Base-by-base conservation (phyloP, 108 stramenopile species). In the Skeletonema tropicum region DNA sequence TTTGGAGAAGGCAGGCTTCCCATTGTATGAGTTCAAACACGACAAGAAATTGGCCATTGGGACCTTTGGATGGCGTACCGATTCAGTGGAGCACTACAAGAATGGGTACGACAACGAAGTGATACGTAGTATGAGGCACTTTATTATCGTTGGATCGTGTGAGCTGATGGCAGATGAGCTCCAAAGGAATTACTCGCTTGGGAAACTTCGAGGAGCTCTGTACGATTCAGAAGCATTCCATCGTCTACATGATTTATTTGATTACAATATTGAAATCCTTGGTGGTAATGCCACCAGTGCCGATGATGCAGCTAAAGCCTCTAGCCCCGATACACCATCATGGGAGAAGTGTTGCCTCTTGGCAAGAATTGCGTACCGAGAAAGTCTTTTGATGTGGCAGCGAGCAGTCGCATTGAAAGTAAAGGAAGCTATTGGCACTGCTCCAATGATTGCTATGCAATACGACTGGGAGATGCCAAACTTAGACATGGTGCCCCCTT, bases 301-400 rank as follows among this genome's bases (percentile, higher is more conserved):
- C 17, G 48, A 49, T 19, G n/a, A 49, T 21, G 48, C 48, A 21
- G 48, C 4, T 19, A 19, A 49, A 49, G 48, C 48, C 6, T 49
- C 48, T 3, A 49, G 48, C 6, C 19, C 48, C 3, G 48, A 49
- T 19, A 49, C 48, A 49, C 48, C 48, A 49, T 49, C 48, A 2
- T 49, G 48, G 48, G 48, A 49, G 14, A 49, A 49, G 48, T 49
- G 48, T 49, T 49, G 48, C 19, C 48, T 49, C 6, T 3, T 49
- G 17, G 48, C 48, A 19, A 49, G 48, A 49, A 49, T 49, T 49
- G 19, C 48, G 1, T 49, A 21, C 48, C 17, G 48, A 49, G 48
- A 49, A 19, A 49, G 48, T 49, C 48, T 49, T 7, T 49, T 49
- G 19, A 49, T 49, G 48, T 49, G 48, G 48, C 48, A 49, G 19